Base-by-base conservation (phyloP, 2,329 filamentous ascomycete genomes). In the Dothideomycetes sp. region DNA sequence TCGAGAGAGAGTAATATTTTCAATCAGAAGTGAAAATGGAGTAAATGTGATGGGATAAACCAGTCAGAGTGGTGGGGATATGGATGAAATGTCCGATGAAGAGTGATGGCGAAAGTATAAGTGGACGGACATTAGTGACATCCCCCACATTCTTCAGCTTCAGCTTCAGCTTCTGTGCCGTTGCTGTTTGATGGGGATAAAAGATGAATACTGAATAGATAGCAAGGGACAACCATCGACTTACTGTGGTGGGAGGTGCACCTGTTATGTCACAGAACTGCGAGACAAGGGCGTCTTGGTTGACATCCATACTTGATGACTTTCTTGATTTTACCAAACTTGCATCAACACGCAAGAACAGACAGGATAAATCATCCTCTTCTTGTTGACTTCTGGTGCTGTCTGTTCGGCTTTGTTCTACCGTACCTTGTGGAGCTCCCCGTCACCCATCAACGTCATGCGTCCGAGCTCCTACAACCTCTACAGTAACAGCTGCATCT, bases 241-340 rank as follows among this genome's bases (percentile, higher is more conserved):
- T 45, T 47, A 60, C 58, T 14, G 51, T 48, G 31, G 47, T 49
- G 5, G 57, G 53, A 32, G 51, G 51, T 18, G 52, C 52, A 39
- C 58, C 58, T 4, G 59, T 62, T 34, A 62, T 47, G 37, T 50
- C 48, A 39, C 55, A 56, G 49, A 62, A 61, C 36, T 60, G 51
- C 10, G 55, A 52, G 33, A 62, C 47, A 41, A 54, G 50, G 16
- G 56, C 52, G 37, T 55, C 38, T 34, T 57, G 50, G 18, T 52
- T 46, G 19, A 44, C 37, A 37, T 55, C 53, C 54, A 60, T 59
- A 31, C 38, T 41, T 27, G 19, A 9, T 24, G n/a, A 10, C 11
- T 29, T n/a, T n/a, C n/a, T n/a, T n/a, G n/a, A n/a, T n/a, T n/a
- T n/a, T n/a, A n/a, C n/a, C n/a, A n/a, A n/a, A n/a, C n/a, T n/a